Percentiles rank a stretch among this genome's conserved stretches.
Conservation (phyloP, 192 early-diverging fungal species). For the Backusella sp. region DNA sequence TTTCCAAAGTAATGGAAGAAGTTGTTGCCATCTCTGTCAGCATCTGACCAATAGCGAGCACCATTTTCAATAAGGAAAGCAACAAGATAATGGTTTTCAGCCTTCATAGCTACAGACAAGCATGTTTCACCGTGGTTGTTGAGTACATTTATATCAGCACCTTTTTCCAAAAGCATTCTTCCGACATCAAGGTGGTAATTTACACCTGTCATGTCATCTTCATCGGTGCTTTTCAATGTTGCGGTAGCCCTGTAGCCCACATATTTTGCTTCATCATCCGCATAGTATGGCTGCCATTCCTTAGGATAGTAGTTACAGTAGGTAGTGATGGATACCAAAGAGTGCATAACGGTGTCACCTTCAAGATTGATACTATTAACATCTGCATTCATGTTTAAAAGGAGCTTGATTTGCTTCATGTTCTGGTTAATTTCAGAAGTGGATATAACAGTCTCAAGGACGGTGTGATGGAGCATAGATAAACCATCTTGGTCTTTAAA, state of each 20-base stretch:
- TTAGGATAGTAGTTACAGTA: not conserved
- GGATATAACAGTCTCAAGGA: constrained; percentile 5
- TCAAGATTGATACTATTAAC: constrained; percentile 35
- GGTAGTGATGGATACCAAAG: not conserved
- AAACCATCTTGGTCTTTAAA: constrained; percentile 47
- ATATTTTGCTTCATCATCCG: not conserved
- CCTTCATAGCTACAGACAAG: constrained; percentile 17
- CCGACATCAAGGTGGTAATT: constrained; percentile 13
- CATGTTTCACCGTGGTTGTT: constrained; percentile 31
- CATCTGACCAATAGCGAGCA: constrained; percentile 19
- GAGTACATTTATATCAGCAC: constrained; percentile 18
- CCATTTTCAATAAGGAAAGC: constrained; percentile 24
- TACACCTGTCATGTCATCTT: constrained; percentile 15
- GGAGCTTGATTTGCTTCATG: constrained; percentile 17
- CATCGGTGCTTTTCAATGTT: not conserved
- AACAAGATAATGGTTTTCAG: constrained; percentile 20
- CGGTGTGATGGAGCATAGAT: constrained; percentile 45
- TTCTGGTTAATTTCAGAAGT: constrained; percentile 30
- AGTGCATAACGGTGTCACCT: constrained; percentile 26
- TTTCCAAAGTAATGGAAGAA: constrained; percentile 35
- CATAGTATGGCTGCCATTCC: not conserved
- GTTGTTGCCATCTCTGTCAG: constrained; percentile 8
- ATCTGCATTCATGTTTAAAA: constrained; percentile 39
- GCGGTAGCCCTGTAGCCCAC: not conserved
- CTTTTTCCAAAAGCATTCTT: constrained; percentile 9